Evolutionary conservation across 2,329 filamentous ascomycete genomes (phyloP), one percentile per base, ranked within the genome.

Genomic region (Calonectria hongkongensis): DNA sequence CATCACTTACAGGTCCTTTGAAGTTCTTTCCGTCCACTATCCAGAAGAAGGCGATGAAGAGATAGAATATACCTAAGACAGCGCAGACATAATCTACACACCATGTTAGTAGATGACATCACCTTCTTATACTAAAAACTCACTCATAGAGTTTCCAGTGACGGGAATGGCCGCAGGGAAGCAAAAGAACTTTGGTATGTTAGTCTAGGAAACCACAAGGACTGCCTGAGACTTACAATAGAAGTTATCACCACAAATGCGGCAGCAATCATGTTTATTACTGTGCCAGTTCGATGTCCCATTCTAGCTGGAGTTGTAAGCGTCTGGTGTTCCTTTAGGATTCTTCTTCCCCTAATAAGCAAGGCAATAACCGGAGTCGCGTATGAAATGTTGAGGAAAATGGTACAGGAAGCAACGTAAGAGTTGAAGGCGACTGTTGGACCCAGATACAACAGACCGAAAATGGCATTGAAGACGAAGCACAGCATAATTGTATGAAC

Each of bases 361-460:
- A 85, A 75, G 8, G 76, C 78, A 7, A 85, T 79, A n/a, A 87
- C 80, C 2, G 86, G 86, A 28, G 86, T 79, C 3, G 81, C 84
- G 54, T 86, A 87, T 2, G 86, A 86, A 9, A 87, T 79, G 75
- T 86, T 86, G 10, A 87, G 81, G 56, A 87, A 83, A 36, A 87
- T 84, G 30, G 85, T 87, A 75, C 83, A 85, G 28, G 82, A 84
- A 7, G 85, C 83, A 0, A 85, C 80, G 72, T 87, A 86, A 2
- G 86, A 85, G 68, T 82, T 84, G 64, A 88, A 88, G 1, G 86
- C 86, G 10, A 86, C 86, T 15, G 81, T 81, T 2, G 84, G 86
- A 0, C 85, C 86, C 3, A 72, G 28, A 69, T 87, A 87, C 4
- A 88, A 79, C 1, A 87, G 82, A 1, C 85, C 86, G 51, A 87